A percentile compares a stretch with the other conserved stretches of the same genome.
These are phyloP conservation scores for Eutrema heterophyllum DNA, from an alignment of 345 rosid species.

Conservation along the genomic window DNA sequence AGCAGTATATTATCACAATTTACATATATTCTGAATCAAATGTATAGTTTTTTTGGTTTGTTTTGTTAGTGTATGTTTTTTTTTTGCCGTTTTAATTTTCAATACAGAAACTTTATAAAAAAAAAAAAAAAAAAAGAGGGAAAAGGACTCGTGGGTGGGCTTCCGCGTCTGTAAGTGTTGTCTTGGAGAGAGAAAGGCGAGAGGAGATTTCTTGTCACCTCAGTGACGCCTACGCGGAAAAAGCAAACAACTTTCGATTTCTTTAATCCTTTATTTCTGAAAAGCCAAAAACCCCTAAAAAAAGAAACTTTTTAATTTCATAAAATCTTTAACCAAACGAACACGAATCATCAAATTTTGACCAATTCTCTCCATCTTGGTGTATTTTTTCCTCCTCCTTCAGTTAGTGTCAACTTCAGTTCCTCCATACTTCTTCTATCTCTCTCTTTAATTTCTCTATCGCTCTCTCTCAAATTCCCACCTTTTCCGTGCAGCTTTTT, in stretches of 20 bases:
- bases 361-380: conserved; percentile 17
- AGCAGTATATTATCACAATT: neutral
- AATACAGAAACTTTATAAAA: neutral
- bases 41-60: too few relatives aligned
- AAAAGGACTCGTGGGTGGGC: conserved; percentile 18
- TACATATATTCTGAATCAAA: neutral
- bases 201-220: conserved; percentile 14
- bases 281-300: conserved; percentile 6
- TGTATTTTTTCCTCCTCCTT: neutral
- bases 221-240: conserved; percentile 31
- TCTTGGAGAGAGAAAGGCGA: neutral
- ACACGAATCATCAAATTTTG: conserved; percentile 31
- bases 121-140: neutral
- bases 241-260: conserved; percentile 24
- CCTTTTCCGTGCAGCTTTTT: neutral
- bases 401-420: conserved; percentile 32
- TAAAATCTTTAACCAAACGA: conserved; percentile 14
- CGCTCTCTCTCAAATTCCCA: conserved; percentile 13
- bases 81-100: neutral
- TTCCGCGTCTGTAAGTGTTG: conserved; percentile 13
- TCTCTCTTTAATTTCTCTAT: conserved; percentile 3
- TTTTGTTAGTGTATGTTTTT: neutral
- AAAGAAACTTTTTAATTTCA: neutral
- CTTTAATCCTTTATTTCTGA: neutral
- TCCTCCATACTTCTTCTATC: conserved; percentile 16